Conservation (phyloP, 768 basidiomycete genomes). For the Coprinopsis sp. region DNA sequence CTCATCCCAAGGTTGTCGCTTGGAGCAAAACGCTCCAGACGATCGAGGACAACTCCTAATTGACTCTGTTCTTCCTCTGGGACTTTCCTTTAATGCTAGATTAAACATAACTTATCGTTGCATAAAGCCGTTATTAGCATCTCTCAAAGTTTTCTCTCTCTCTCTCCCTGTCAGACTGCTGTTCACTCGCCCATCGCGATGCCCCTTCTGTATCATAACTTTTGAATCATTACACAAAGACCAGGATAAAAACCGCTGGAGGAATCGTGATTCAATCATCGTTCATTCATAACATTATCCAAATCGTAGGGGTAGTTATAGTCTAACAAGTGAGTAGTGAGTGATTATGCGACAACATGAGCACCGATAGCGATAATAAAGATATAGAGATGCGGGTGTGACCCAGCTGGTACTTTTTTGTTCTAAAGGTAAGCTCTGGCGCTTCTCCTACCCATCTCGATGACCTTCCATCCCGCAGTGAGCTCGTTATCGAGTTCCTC, state of each 20-base stretch:
- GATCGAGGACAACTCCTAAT: slow-evolving; percentile 26
- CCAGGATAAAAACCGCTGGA: too few relatives aligned
- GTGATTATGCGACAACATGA: slow-evolving; percentile 23
- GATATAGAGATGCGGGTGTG: too few relatives aligned
- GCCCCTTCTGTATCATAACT: too few relatives aligned
- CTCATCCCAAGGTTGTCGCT: slow-evolving; percentile 64
- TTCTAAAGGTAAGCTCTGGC: slow-evolving; percentile 41
- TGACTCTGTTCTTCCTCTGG: too few relatives aligned
- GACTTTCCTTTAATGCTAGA: too few relatives aligned
- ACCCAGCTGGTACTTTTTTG: slow-evolving; percentile 27
- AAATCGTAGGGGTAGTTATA: slow-evolving; percentile 7
- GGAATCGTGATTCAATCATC: slow-evolving; percentile 5
- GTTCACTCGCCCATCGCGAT: too few relatives aligned
- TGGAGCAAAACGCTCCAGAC: slow-evolving; percentile 71
- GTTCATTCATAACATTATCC: slow-evolving; percentile 2
- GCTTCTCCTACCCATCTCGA: slow-evolving; percentile 54
- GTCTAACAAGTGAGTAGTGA: slow-evolving; percentile 13
- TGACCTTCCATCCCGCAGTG: slow-evolving; percentile 97
- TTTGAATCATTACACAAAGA: too few relatives aligned
- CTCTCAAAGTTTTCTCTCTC: too few relatives aligned
- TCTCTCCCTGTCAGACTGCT: too few relatives aligned
- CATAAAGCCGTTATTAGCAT: too few relatives aligned
- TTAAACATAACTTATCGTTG: too few relatives aligned
- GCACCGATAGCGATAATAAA: slow-evolving; percentile 17
- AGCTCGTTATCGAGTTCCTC: slow-evolving; percentile 88